Evolutionary conservation across 805 yeast species (phyloP), one percentile per base, ranked within the genome.

Genomic region (Nakazawaea wickerhamii): DNA sequence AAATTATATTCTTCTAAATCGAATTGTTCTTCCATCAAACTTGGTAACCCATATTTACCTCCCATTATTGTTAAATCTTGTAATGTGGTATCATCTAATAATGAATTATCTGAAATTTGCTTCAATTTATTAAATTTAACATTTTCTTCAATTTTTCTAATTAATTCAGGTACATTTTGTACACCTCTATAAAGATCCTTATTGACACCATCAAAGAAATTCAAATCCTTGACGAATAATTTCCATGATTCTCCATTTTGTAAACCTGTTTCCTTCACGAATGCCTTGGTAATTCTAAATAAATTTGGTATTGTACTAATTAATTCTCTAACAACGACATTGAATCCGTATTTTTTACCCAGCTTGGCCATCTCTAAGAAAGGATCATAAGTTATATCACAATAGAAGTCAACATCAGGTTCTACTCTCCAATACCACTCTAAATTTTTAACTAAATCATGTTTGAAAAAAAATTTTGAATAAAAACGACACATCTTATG

Each of bases 381-480:
- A 11, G 96, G 95, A 62, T 91, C 98, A 62, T 90, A 88, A 0
- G 95, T 83, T 42, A 89, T 61, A 59, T 91, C 97, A 63, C 99
- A 91, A 58, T 72, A 88, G 57, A 87, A 88, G 50, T 85, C 81
- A 31, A 91, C 93, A 50, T 84, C 84, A 3, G 98, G 98, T 60
- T 93, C 99, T 10, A 93, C 88, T 43, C 98, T 72, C 96, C 97
- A 90, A 63, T 89, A 91, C 95, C 96, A 91, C 48, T 89, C 88
- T 43, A 79, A 71, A 46, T 78, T 72, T 39, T 62, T 61, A 33
- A 91, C 81, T 48, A 86, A 57, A 5, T 84, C 84, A 59, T 91
- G 96, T 46, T 81, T 76, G 64, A 77, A 87, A 56, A 91, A 91
- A 44, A 70, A 69, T 1, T 96, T 95, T 0, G 95, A 79, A 57